phyloP scores from a whole-genome alignment of 1,284 basidiomycete genomes.

The Irpex lacteus region DNA sequence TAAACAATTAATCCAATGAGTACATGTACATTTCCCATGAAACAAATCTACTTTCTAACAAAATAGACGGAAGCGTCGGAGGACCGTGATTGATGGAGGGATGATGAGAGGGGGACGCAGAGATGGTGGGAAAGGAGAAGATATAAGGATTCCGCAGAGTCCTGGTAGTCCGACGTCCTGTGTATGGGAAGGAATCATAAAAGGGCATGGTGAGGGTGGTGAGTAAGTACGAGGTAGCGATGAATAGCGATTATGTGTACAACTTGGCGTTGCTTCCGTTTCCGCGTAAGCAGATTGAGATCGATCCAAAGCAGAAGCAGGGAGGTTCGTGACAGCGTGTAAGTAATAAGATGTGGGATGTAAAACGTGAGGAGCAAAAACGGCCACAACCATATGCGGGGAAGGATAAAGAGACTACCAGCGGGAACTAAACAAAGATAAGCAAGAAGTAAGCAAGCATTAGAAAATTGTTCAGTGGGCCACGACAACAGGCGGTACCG shows the following conservation, averaged over 20 bases:
- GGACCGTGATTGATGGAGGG: background rate
- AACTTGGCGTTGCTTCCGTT: background rate
- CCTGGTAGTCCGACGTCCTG: background rate
- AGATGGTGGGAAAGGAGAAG: background rate
- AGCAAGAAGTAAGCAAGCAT: background rate
- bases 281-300: background rate
- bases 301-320: background rate
- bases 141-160: background rate
- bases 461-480: background rate
- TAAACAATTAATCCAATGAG: background rate
- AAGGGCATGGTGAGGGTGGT: background rate
- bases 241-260: background rate
- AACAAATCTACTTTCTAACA: background rate
- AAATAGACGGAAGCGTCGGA: background rate
- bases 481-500: background rate
- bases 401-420: background rate
- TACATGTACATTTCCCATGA: background rate
- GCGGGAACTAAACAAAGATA: background rate
- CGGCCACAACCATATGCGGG: background rate
- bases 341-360: background rate
- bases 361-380: background rate
- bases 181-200: background rate
- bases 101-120: background rate
- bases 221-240: background rate
- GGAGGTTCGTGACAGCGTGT: background rate